These are phyloP conservation scores for Carpinus fangiana DNA, from an alignment of 306 rosid genomes.

Conservation along the genomic window DNA sequence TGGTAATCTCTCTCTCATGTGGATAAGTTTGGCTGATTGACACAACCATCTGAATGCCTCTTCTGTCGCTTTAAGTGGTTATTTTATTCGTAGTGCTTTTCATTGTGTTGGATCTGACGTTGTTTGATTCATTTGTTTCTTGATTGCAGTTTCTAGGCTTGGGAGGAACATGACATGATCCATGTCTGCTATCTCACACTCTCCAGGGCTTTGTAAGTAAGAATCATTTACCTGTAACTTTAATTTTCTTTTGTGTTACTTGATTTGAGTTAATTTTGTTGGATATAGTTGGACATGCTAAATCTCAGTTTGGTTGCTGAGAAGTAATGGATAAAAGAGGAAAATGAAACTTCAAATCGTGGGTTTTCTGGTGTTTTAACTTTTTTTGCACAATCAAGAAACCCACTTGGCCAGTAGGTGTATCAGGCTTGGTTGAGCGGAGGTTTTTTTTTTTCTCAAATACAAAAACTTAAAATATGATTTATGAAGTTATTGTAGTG, in stretches of 20 bases:
- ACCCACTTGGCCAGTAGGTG: neutral
- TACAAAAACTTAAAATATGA: neutral
- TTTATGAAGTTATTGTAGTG: neutral
- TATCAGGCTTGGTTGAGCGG: neutral
- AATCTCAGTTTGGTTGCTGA: neutral
- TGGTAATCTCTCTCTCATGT: neutral
- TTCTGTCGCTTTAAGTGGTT: neutral
- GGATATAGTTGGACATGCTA: neutral
- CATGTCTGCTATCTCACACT: conserved; percentile 30
- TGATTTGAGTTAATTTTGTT: neutral
- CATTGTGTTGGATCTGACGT: neutral
- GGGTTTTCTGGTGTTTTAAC: neutral
- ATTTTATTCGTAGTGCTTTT: neutral
- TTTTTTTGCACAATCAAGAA: neutral
- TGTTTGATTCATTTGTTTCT: neutral
- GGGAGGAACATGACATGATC: conserved; percentile 35
- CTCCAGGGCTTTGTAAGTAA: conserved; percentile 53
- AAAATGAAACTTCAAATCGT: neutral
- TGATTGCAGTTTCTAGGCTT: neutral
- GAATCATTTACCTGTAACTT: neutral
- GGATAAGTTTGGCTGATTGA: neutral
- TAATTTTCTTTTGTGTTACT: neutral
- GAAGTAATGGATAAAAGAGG: neutral
- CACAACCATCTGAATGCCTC: neutral
- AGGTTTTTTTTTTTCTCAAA: neutral